A percentile compares a stretch with the other conserved stretches of the same genome.
These are phyloP conservation scores for Lathyrus sativus DNA, from an alignment of 306 rosid genomes.

Conservation along the genomic window DNA sequence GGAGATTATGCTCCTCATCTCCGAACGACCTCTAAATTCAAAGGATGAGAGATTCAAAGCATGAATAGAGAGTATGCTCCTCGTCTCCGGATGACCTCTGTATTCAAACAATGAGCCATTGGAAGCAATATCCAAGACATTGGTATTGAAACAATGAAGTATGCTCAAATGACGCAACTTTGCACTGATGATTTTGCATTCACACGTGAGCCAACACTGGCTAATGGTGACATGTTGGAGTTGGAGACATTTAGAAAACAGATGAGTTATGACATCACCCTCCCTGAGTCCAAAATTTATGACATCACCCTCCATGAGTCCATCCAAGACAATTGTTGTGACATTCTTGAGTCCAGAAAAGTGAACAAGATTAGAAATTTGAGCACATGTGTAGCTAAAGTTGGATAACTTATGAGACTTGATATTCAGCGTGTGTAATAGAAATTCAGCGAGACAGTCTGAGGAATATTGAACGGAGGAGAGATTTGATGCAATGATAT, in stretches of 20 bases:
- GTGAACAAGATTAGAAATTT: not conserved
- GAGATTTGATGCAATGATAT: conserved; percentile 9
- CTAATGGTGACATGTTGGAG: not conserved
- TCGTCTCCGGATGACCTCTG: not conserved
- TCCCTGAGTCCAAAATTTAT: too few species aligned
- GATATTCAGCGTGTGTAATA: not conserved
- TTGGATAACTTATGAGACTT: not conserved
- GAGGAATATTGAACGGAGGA: not conserved
- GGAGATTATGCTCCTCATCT: too few species aligned
- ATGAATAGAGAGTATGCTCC: not conserved
- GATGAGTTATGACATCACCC: not conserved
- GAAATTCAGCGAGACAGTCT: too few species aligned
- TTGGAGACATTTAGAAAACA: conserved; percentile 10
- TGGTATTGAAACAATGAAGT: not conserved
- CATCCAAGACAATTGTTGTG: not conserved
- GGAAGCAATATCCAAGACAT: not conserved
- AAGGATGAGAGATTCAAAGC: conserved; percentile 1
- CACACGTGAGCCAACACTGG: not conserved
- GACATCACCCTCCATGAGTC: too few species aligned
- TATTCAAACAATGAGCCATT: not conserved
- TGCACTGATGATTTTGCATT: not conserved
- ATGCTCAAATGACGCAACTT: conserved; percentile 5
- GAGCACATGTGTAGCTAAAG: not conserved
- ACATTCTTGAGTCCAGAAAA: not conserved
- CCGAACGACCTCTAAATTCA: not conserved